These are phyloP conservation scores for Naganishia albida DNA, from an alignment of 1,284 basidiomycete species.

Conservation along the genomic window DNA sequence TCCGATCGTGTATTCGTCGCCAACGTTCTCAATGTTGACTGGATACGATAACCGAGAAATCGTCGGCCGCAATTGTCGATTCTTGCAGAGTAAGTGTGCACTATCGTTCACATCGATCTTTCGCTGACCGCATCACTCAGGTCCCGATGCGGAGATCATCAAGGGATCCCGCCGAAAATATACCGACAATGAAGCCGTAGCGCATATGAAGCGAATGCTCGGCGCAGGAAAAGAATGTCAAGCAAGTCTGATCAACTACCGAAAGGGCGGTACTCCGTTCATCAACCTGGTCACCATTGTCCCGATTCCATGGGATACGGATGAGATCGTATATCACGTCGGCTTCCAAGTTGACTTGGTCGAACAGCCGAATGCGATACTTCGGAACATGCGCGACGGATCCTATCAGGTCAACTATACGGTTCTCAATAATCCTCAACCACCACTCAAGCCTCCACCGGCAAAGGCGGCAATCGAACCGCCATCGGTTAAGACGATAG, in stretches of 20 bases:
- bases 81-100: conserved; percentile 54
- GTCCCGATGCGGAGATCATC: conserved; percentile 67
- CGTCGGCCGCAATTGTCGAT: conserved; percentile 86
- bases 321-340: conserved; percentile 77
- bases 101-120: neutral
- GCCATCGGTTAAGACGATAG: conserved; percentile 24
- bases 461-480: conserved; percentile 30
- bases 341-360: conserved; percentile 91
- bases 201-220: conserved; percentile 67
- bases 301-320: conserved; percentile 65
- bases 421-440: conserved; percentile 45
- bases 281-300: conserved; percentile 83
- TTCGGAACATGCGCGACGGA: conserved; percentile 74
- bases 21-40: conserved; percentile 75
- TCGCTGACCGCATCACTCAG: conserved; percentile 55
- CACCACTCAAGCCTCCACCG: conserved; percentile 31
- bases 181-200: conserved; percentile 70
- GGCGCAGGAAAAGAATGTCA: conserved; percentile 81
- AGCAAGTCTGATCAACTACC: conserved; percentile 82
- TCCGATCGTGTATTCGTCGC: conserved; percentile 85
- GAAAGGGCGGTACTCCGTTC: conserved; percentile 80
- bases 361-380: conserved; percentile 79
- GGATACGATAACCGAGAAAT: conserved; percentile 78
- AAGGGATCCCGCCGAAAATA: conserved; percentile 68
- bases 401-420: conserved; percentile 66